Evolutionary conservation across 2,329 filamentous ascomycete genomes (phyloP), one percentile per base, ranked within the genome.

Genomic region (Epichloe sylvatica): DNA sequence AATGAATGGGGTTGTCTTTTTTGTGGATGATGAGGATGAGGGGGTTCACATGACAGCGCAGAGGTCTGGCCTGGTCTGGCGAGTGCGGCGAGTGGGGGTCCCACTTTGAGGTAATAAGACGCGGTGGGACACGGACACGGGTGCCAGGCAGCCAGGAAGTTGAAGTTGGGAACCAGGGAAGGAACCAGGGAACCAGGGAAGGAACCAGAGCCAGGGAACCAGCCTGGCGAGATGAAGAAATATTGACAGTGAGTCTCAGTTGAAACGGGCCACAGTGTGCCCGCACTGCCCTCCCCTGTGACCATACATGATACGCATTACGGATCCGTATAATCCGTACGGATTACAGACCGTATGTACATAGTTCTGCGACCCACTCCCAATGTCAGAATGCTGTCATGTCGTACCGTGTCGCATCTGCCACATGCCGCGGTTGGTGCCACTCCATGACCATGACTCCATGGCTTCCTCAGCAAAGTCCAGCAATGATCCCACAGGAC

Each of bases 81-180:
- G 8, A 42, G 5, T 39, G 12, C 4, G 25, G 25, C 9, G 8
- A 42, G 5, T 39, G 12, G 15, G 21, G 50, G 50, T 37, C 38
- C 50, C 50, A 49, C 49, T 37, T 40, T 40, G 49, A 47, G 37
- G 45, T 17, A 39, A 50, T 50, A 52, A 45, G 43, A 49, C 8
- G 33, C 25, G 15, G n/a, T 30, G 25, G 25, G 25, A 30, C 25
- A 30, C 8, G 25, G 19, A 19, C 19, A 19, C 19, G 19, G 19
- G 25, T 25, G 25, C 25, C 25, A 30, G 8, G 8, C 25, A 37
- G 17, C 21, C 15, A 21, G 38, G 36, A 8, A 25, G 21, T 19
- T 5, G 23, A 15, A 4, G n/a, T 13, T 15, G n/a, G 38, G 37
- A 8, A 15, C n/a, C 35, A 25, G 25, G n/a, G 15, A 19, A 19